Percentiles rank a stretch among this genome's conserved stretches.
Conservation (phyloP, 768 basidiomycete genomes). For the Suillus clintonianus region DNA sequence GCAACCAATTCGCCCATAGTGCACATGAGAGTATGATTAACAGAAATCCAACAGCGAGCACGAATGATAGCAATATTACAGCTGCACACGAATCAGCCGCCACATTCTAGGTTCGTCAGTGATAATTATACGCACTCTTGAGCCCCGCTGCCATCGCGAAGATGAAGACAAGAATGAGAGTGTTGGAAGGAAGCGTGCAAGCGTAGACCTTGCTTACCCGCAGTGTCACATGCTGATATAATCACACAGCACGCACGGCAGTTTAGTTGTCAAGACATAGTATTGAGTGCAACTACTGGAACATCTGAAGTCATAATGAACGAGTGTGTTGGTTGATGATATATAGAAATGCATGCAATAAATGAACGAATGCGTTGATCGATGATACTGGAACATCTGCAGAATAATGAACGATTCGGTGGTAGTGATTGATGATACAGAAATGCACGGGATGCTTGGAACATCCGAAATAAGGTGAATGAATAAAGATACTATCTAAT, state of each 20-base stretch:
- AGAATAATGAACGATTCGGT: neutral
- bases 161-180: neutral
- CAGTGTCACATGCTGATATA: constrained; percentile 1
- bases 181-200: neutral
- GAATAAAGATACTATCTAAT: constrained; percentile 19
- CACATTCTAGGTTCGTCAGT: neutral
- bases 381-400: neutral
- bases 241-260: neutral
- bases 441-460: neutral
- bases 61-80: constrained; percentile 95
- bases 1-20: constrained; percentile 95
- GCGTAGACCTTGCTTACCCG: neutral
- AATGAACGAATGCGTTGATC: neutral
- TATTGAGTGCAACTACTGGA: too few species aligned
- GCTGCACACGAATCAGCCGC: constrained; percentile 46
- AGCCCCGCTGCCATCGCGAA: constrained; percentile 64
- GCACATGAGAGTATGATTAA: constrained; percentile 98
- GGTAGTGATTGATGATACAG: neutral
- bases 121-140: constrained; percentile 50
- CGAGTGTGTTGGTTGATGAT: neutral
- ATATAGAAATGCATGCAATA: neutral
- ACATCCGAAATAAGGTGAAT: neutral
- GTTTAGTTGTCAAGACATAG: too few species aligned
- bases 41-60: constrained; percentile 96
- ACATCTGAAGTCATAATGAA: neutral